phyloP scores from a whole-genome alignment of 2,329 filamentous ascomycete species.

The Dryadomyces quercus-mongolicae region DNA sequence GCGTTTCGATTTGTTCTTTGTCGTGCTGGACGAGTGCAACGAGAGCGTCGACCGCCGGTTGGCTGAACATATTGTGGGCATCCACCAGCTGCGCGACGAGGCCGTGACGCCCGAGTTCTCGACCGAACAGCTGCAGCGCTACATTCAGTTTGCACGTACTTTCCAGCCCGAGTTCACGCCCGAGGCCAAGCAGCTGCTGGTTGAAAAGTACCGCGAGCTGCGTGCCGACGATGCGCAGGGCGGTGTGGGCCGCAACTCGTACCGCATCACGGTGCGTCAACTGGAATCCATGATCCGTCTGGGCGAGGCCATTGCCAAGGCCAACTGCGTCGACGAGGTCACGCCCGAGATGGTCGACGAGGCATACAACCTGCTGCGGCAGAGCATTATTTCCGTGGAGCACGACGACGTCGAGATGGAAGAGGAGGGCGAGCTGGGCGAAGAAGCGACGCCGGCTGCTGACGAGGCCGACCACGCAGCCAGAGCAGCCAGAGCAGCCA shows the following conservation, averaged over 20 bases:
- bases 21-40: slow-evolving; percentile 93
- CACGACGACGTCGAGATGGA: slow-evolving; percentile 96
- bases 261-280: slow-evolving; percentile 93
- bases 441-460: slow-evolving; percentile 51
- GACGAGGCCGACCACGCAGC: slow-evolving; percentile 23
- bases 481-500: no score
- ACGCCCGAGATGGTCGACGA: slow-evolving; percentile 76
- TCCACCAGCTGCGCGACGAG: slow-evolving; percentile 86
- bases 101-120: slow-evolving; percentile 88
- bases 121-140: slow-evolving; percentile 91
- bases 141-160: slow-evolving; percentile 90
- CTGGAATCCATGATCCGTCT: slow-evolving; percentile 92
- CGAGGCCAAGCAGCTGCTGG: slow-evolving; percentile 73
- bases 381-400: slow-evolving; percentile 95
- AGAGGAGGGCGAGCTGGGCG: slow-evolving; percentile 73
- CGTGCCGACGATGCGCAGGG: slow-evolving; percentile 88
- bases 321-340: slow-evolving; percentile 90
- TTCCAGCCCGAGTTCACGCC: slow-evolving; percentile 89
- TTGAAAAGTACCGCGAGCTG: slow-evolving; percentile 91
- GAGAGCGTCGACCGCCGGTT: slow-evolving; percentile 82
- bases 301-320: slow-evolving; percentile 95
- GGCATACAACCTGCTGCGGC: slow-evolving; percentile 79
- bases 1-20: slow-evolving; percentile 97
- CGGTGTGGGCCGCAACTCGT: slow-evolving; percentile 86
- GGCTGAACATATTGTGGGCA: slow-evolving; percentile 85